These are phyloP conservation scores for Hyaloperonospora brassicae DNA, from an alignment of 352 stramenopile genomes.

Conservation along the genomic window DNA sequence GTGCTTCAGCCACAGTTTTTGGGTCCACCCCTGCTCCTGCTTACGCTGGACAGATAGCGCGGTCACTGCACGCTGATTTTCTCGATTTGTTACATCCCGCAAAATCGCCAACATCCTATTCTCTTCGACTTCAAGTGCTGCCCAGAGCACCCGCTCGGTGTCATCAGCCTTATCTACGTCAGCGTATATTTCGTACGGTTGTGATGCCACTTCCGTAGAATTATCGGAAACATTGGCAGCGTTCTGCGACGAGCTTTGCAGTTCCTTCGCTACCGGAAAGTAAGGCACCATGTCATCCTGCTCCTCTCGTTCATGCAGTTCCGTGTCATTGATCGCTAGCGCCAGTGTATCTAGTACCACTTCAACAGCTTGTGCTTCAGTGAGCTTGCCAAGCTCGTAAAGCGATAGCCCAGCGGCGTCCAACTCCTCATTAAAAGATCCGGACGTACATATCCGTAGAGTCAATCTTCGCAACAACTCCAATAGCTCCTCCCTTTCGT, in stretches of 20 bases:
- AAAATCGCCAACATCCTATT: constrained; percentile 63
- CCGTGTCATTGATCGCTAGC: constrained; percentile 54
- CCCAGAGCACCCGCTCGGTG: constrained; percentile 51
- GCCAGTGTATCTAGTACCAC: constrained; percentile 51
- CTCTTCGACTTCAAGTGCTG: constrained; percentile 75
- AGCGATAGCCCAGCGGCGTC: constrained; percentile 40
- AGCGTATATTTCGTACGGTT: constrained; percentile 12
- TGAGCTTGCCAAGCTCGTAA: constrained; percentile 46
- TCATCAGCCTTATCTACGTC: constrained; percentile 33
- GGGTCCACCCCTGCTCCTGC: constrained; percentile 40
- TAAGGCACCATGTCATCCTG: constrained; percentile 55
- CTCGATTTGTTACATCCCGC: constrained; percentile 34
- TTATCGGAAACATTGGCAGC: constrained; percentile 6
- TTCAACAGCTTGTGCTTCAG: constrained; percentile 47
- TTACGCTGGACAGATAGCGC: constrained; percentile 12
- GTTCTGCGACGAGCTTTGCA: constrained; percentile 19
- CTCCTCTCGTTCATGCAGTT: constrained; percentile 69
- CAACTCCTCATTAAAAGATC: constrained; percentile 62
- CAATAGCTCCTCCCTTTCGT: constrained; percentile 34
- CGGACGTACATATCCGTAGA: constrained; percentile 65
- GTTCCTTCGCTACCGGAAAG: constrained; percentile 55
- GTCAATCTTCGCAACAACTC: constrained; percentile 43
- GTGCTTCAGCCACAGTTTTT: constrained; percentile 50
- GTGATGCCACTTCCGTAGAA: constrained; percentile 12
- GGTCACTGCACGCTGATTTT: constrained; percentile 28